phyloP scores from a whole-genome alignment of 192 early-diverging fungal species.

The Podila horticola region DNA sequence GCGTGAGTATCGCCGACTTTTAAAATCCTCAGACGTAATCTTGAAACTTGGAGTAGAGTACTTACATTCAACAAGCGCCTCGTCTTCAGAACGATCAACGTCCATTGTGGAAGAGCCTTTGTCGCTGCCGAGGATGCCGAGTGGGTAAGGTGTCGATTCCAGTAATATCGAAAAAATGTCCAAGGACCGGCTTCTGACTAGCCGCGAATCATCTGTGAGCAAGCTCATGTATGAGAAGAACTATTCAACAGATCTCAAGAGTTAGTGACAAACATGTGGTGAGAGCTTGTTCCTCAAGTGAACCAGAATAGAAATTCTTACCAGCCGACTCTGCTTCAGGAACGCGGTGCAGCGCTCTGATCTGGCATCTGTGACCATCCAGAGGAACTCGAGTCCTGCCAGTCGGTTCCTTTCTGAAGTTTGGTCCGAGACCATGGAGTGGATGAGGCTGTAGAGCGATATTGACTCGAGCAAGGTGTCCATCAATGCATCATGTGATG shows the following conservation, averaged over 20 bases:
- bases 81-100: conserved; percentile 23
- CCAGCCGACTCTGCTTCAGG: conserved; percentile 51
- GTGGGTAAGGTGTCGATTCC: conserved; percentile 49
- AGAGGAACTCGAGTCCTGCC: conserved; percentile 59
- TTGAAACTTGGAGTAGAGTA: not conserved
- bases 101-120: conserved; percentile 19
- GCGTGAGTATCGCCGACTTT: not conserved
- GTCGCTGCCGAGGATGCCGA: conserved; percentile 31
- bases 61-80: conserved; percentile 32
- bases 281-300: not conserved
- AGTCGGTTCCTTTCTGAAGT: conserved; percentile 41
- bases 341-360: conserved; percentile 45
- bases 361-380: conserved; percentile 48
- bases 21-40: not conserved
- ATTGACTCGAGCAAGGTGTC: conserved; percentile 48
- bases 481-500: conserved; percentile 36
- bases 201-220: conserved; percentile 38
- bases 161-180: conserved; percentile 58
- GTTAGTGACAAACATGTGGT: not conserved
- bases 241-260: not conserved
- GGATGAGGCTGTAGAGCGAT: conserved; percentile 47
- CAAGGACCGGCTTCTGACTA: conserved; percentile 53
- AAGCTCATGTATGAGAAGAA: conserved; percentile 48
- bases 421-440: conserved; percentile 40
- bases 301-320: conserved; percentile 9